Percentiles rank a stretch among this genome's conserved stretches.
Conservation (phyloP, 352 stramenopile genomes). For the Phytophthora tentaculata region DNA sequence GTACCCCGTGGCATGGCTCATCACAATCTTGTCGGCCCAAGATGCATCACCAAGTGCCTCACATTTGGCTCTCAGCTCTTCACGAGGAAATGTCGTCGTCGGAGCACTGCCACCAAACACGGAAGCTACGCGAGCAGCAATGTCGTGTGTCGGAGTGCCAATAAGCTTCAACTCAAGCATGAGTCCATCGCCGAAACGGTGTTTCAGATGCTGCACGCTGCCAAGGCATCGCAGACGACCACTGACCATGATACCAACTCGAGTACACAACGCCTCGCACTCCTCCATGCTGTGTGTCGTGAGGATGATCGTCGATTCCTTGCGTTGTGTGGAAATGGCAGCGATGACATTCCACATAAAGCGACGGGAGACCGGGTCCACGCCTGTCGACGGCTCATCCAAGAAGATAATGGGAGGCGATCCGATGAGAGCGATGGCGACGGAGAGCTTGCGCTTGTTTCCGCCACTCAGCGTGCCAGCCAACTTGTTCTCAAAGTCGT, state of each 20-base stretch:
- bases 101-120: slow-evolving; percentile 35
- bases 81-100: slow-evolving; percentile 35
- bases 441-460: slow-evolving; percentile 93
- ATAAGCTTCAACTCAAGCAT: slow-evolving; percentile 87
- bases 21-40: slow-evolving; percentile 54
- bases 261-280: slow-evolving; percentile 94
- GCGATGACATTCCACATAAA: slow-evolving; percentile 97
- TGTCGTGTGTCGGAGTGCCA: slow-evolving; percentile 35
- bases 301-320: slow-evolving; percentile 88
- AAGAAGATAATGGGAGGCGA: slow-evolving; percentile 91
- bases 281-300: slow-evolving; percentile 98
- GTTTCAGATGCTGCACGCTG: slow-evolving; percentile 95
- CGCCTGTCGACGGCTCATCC: slow-evolving; percentile 93
- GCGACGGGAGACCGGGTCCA: slow-evolving; percentile 94
- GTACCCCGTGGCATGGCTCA: slow-evolving; percentile 69
- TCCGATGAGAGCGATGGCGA: slow-evolving; percentile 95
- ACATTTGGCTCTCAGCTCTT: slow-evolving; percentile 57
- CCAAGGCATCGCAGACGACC: slow-evolving; percentile 81
- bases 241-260: slow-evolving; percentile 94
- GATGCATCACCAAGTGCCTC: slow-evolving; percentile 47
- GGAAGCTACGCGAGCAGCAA: slow-evolving; percentile 40
- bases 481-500: slow-evolving; percentile 77
- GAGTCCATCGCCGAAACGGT: slow-evolving; percentile 95
- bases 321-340: slow-evolving; percentile 68
- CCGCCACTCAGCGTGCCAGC: slow-evolving; percentile 80